These are phyloP conservation scores for Mycena rebaudengoi DNA, from an alignment of 768 basidiomycete species.

Conservation along the genomic window DNA sequence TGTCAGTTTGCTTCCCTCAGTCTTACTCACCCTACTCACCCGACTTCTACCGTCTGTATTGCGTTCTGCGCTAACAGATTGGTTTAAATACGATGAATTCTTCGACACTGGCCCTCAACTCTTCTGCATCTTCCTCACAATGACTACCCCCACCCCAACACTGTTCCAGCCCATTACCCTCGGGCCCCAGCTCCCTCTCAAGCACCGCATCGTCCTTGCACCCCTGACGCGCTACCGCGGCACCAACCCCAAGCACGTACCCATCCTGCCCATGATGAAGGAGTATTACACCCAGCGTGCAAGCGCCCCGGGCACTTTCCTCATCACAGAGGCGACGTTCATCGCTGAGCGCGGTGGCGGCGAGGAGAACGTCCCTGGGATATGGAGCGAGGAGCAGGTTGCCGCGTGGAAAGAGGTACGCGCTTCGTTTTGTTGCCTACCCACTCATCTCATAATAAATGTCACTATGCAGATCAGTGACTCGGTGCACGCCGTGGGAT, in stretches of 20 bases:
- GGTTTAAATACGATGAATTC: no score
- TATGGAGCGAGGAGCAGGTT: constrained; percentile 42
- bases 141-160: no score
- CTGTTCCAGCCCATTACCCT: constrained; percentile 17
- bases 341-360: constrained; percentile 39
- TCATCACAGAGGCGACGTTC: constrained; percentile 53
- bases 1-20: no score
- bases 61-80: no score
- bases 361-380: constrained; percentile 43
- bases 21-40: no score
- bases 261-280: constrained; percentile 32
- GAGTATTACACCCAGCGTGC: constrained; percentile 45
- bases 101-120: no score
- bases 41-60: no score
- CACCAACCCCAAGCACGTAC: constrained; percentile 33
- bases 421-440: no score
- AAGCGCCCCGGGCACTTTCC: constrained; percentile 44
- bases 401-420: constrained; percentile 54
- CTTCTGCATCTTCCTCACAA: no score
- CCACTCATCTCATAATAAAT: no score
- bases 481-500: constrained; percentile 57
- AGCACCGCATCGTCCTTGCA: constrained; percentile 45
- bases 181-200: neutral
- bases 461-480: constrained; percentile 54
- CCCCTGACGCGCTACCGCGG: constrained; percentile 43